Conservation (phyloP, 371 early-diverging fungal species). For the Zychaea mexicana region DNA sequence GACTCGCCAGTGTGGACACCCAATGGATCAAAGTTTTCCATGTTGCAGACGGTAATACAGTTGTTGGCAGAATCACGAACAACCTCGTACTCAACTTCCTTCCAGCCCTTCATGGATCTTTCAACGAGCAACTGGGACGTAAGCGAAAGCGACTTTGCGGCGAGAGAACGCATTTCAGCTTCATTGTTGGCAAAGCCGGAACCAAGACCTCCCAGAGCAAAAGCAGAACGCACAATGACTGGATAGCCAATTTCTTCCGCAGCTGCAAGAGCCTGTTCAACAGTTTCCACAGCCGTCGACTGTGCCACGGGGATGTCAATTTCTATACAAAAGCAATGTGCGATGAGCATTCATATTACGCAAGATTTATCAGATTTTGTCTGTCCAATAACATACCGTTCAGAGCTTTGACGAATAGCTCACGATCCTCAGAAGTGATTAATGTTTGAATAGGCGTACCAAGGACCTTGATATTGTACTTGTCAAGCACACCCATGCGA, state of each 20-base stretch:
- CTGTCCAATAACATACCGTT: constrained; percentile 60
- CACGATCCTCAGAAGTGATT: constrained; percentile 91
- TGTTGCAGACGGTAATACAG: constrained; percentile 97
- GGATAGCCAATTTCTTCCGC: constrained; percentile 87
- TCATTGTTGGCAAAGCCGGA: constrained; percentile 88
- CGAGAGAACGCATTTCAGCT: constrained; percentile 70
- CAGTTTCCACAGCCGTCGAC: constrained; percentile 79
- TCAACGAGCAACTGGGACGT: constrained; percentile 91
- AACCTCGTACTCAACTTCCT: constrained; percentile 96
- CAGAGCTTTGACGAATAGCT: constrained; percentile 89
- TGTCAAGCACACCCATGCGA: constrained; percentile 74
- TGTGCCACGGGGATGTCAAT: constrained; percentile 87
- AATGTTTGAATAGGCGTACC: constrained; percentile 92
- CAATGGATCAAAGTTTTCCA: constrained; percentile 98
- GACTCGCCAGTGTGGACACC: constrained; percentile 96
- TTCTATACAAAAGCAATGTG: constrained; percentile 74
- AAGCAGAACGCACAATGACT: constrained; percentile 92
- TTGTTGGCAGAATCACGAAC: constrained; percentile 93
- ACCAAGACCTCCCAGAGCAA: constrained; percentile 91
- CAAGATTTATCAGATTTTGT: not conserved
- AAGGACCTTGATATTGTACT: constrained; percentile 81
- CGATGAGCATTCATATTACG: not conserved
- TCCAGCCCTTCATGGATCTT: constrained; percentile 97
- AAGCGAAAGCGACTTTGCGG: constrained; percentile 76
- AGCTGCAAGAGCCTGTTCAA: constrained; percentile 85